Conservation (phyloP, 306 rosid genomes). For the Mucuna pruriens region DNA sequence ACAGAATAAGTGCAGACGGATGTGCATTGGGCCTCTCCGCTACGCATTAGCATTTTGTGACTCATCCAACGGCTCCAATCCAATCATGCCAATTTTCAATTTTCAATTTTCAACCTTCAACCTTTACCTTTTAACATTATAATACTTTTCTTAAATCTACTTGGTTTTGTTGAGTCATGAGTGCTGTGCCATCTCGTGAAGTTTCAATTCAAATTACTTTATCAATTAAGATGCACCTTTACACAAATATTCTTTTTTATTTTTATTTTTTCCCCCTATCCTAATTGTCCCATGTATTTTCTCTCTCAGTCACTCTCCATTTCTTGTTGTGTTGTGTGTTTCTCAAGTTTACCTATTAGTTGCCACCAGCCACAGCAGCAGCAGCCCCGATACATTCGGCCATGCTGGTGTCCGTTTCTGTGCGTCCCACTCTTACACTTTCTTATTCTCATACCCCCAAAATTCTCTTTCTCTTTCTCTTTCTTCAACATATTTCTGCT, state of each 20-base stretch:
- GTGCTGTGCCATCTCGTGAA: constrained; percentile 27
- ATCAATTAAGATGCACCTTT: constrained; percentile 14
- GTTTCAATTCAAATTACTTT: constrained; percentile 29
- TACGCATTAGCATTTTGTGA: neutral
- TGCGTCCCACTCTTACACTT: constrained; percentile 29
- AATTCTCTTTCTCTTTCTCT: constrained; percentile 20
- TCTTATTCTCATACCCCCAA: constrained; percentile 39
- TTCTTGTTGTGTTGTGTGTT: constrained; percentile 20
- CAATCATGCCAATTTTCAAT: neutral
- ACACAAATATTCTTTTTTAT: neutral
- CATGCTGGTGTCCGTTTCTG: constrained; percentile 42
- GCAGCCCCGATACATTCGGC: constrained; percentile 55
- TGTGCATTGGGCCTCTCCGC: constrained; percentile 34
- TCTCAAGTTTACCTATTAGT: constrained; percentile 33
- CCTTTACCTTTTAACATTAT: neutral
- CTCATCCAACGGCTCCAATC: constrained; percentile 30
- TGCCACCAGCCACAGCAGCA: constrained; percentile 34
- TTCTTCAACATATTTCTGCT: neutral
- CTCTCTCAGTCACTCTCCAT: constrained; percentile 30
- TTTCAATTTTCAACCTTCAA: neutral
- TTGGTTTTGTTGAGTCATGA: neutral
- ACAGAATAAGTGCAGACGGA: constrained; percentile 50
- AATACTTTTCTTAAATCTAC: neutral
- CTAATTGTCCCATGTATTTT: constrained; percentile 25
- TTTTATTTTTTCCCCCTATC: neutral